Base-by-base conservation (phyloP, 306 rosid species). In the Vicia villosa region DNA sequence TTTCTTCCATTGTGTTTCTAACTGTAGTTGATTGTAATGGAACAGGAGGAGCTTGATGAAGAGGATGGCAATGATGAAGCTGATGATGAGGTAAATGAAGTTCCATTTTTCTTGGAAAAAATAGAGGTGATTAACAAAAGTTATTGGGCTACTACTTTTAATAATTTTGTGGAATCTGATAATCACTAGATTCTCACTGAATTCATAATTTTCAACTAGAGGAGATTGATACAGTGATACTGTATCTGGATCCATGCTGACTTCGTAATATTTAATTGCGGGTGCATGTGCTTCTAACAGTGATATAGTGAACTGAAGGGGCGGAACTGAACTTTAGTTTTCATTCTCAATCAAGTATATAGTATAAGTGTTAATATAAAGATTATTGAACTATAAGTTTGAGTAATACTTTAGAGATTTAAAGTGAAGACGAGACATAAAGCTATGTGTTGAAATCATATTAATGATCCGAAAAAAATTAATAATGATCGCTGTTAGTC, bases 41-140 rank as follows among this genome's bases (percentile, higher is more conserved):
- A 61, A 41, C 72, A 93, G 98, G 98, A 88, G 6, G 91, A 78
- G 54, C 68, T 84, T 75, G 96, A 90, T 47, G 96, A 90, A 70
- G 98, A 90, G 67, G 96, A 88, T 12, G 83, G 63, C 67, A 93
- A 89, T 4, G 98, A 87, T 15, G 97, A 84, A 69, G 82, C 77
- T 34, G 86, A 84, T 74, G 98, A 86, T 73, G 97, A 90, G 97
- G 98, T 90, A 84, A 80, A 20, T 80, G 70, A 26, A 63, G 73
- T 66, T 76, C 45, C 40, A 13, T 73, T 34, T 49, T 70, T 20
- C 50, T 62, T 62, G 68, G 68, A 40, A 62, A 62, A 20, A 19
- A 62, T 42, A 19, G 26, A 62, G 68, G 51, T 62, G 68, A 66
- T 76, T 74, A 43, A 26, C 61, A 54, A 61, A 54, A 56, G 15